Conservation (phyloP, 495 filamentous ascomycete genomes). For the Xylaria nigripes region DNA sequence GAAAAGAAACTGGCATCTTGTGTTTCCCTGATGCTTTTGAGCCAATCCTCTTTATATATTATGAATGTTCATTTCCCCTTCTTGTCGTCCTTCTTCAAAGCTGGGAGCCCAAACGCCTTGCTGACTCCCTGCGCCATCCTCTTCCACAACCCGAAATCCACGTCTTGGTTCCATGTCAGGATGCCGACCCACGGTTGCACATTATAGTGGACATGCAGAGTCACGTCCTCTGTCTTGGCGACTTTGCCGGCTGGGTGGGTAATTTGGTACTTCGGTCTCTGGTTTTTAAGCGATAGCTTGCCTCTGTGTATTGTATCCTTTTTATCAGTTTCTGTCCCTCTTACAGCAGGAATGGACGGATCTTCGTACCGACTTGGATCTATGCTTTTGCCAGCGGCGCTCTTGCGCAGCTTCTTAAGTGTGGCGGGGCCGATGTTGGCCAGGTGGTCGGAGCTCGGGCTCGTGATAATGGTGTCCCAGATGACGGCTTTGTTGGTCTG, state of each 20-base stretch:
- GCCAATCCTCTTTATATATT: not conserved
- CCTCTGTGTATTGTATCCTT: slow-evolving; percentile 38
- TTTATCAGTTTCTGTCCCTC: not conserved
- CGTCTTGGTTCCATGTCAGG: slow-evolving; percentile 63
- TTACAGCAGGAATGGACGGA: not conserved
- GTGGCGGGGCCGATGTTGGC: slow-evolving; percentile 42
- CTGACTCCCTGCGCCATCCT: slow-evolving; percentile 52
- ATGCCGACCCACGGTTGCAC: slow-evolving; percentile 95
- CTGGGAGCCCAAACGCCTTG: slow-evolving; percentile 63
- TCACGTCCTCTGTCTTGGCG: slow-evolving; percentile 61
- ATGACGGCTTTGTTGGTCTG: slow-evolving; percentile 71
- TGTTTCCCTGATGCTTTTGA: not conserved
- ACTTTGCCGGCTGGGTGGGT: slow-evolving; percentile 73
- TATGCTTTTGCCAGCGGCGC: slow-evolving; percentile 42
- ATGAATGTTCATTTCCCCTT: not conserved
- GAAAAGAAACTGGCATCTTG: not conserved
- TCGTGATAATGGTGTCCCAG: slow-evolving; percentile 89
- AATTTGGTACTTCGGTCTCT: slow-evolving; percentile 88
- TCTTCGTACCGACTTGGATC: slow-evolving; percentile 40
- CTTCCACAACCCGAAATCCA: slow-evolving; percentile 56
- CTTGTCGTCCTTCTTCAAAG: slow-evolving; percentile 52
- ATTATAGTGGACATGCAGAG: slow-evolving; percentile 79
- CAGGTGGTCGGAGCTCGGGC: slow-evolving; percentile 51
- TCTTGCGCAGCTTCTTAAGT: slow-evolving; percentile 45
- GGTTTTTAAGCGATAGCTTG: slow-evolving; percentile 63